These are phyloP conservation scores for Nakaseomyces kungkrabaensis DNA, from an alignment of 1,139 yeast species.

Conservation along the genomic window DNA sequence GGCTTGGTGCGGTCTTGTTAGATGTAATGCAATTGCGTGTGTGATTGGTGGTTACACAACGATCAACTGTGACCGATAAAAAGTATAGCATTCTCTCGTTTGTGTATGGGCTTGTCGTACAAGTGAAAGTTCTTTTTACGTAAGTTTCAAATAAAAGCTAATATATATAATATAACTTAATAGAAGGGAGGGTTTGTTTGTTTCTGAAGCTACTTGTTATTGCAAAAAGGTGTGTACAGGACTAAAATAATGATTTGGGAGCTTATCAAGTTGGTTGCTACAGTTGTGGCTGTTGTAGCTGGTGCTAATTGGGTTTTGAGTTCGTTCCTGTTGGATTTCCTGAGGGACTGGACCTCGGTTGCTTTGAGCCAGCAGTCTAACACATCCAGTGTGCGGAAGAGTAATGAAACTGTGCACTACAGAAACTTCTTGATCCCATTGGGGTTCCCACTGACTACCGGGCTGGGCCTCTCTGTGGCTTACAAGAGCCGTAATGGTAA, in stretches of 20 bases:
- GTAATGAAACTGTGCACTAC: conserved; percentile 53
- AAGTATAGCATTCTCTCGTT: too few relatives aligned
- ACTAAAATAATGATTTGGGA: not conserved
- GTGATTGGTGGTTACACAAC: too few relatives aligned
- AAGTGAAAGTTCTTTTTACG: too few relatives aligned
- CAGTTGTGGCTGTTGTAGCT: conserved; percentile 1
- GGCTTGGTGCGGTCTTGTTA: too few relatives aligned
- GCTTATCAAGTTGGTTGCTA: not conserved
- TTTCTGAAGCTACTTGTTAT: too few relatives aligned
- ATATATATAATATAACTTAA: too few relatives aligned
- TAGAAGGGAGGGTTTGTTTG: too few relatives aligned
- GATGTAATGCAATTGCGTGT: too few relatives aligned
- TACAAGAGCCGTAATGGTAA: conserved; percentile 62
- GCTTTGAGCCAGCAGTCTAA: conserved; percentile 54
- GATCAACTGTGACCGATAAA: too few relatives aligned
- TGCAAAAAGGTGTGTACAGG: not conserved
- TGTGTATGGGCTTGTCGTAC: too few relatives aligned
- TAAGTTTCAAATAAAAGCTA: too few relatives aligned
- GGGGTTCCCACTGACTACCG: conserved; percentile 53
- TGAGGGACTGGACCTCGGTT: conserved; percentile 45
- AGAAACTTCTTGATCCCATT: conserved; percentile 55
- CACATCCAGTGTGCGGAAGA: conserved; percentile 45
- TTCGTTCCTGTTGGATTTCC: conserved; percentile 24
- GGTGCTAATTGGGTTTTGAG: conserved; percentile 15
- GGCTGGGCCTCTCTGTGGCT: conserved; percentile 51